Evolutionary conservation across 352 stramenopile species (phyloP), one percentile per base, ranked within the genome.

Genomic region (Phytopythium cucurbitacearum): DNA sequence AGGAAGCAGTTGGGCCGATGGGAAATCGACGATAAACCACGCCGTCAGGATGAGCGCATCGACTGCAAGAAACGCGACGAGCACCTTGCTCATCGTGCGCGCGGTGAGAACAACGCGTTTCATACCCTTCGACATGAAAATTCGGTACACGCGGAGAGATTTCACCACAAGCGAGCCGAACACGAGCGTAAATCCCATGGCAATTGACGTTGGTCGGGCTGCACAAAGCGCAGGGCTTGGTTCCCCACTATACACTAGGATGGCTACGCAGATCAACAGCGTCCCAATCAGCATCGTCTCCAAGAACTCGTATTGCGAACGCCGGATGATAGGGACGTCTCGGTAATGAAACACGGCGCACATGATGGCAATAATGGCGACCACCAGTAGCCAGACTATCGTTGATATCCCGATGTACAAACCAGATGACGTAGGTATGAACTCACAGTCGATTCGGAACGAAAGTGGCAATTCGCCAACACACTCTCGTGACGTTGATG

Each of bases 301-400:
- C 0, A 85, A 40, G 11, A 85, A 64, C 49, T 81, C 64, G 51
- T 53, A 83, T 53, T 85, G 74, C 3, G 71, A 80, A 0, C 74
- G 69, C n/a, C 77, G 79, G 43, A 85, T 64, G 40, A 77, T 59
- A 0, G 71, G 60, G 3, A 51, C 34, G 6, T 62, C 16, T 0
- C 71, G 67, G n/a, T 66, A 51, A 1, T n/a, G 3, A 16, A 51
- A 57, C 6, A 78, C 55, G 12, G 73, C 50, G 1, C 51, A 37
- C n/a, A 69, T 59, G 15, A 16, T 32, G 7, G 45, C 48, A 10
- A 69, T 4, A 16, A 69, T 33, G 3, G 54, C 11, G 1, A 28
- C 42, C 1, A 51, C 40, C 7, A 76, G 34, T 0, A 67, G 32
- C 10, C 43, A 37, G 0, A 55, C 45, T 1, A 62, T 2, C 7